phyloP scores from a whole-genome alignment of 352 stramenopile species.

The Phytophthora idaei region DNA sequence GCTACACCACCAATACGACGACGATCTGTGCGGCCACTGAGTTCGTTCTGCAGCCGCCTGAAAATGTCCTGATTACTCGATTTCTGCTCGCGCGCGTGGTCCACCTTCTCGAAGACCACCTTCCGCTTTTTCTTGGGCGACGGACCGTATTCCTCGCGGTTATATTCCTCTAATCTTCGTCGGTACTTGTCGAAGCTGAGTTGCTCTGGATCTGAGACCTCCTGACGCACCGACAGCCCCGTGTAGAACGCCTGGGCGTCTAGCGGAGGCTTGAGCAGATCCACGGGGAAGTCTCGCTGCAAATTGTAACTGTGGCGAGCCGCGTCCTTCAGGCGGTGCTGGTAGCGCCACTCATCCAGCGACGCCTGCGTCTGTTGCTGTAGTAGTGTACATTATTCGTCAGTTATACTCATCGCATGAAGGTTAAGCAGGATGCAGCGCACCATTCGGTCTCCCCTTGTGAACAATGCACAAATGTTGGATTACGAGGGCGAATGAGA shows the following conservation, averaged over 20 bases:
- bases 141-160: conserved; percentile 54
- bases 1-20: background rate
- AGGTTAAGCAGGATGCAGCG: conserved; percentile 8
- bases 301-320: conserved; percentile 53
- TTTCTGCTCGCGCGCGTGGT: conserved; percentile 42
- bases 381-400: conserved; percentile 7
- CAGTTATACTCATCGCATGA: background rate
- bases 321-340: conserved; percentile 57
- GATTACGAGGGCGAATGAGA: conserved; percentile 17
- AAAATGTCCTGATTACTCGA: conserved; percentile 44
- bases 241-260: conserved; percentile 9
- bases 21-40: conserved; percentile 26
- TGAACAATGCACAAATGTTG: conserved; percentile 21
- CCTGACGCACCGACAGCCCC: conserved; percentile 20
- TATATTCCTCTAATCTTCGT: conserved; percentile 46
- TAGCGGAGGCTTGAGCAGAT: conserved; percentile 38
- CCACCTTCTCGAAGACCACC: conserved; percentile 30
- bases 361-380: conserved; percentile 48
- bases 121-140: conserved; percentile 42
- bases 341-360: conserved; percentile 56
- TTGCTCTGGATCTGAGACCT: conserved; percentile 26
- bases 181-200: conserved; percentile 46
- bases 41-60: conserved; percentile 39
- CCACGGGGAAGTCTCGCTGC: conserved; percentile 45
- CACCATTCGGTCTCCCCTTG: conserved; percentile 31